Evolutionary conservation across 148 eudicot species (phyloP).

Genomic region (Cornus florida): DNA sequence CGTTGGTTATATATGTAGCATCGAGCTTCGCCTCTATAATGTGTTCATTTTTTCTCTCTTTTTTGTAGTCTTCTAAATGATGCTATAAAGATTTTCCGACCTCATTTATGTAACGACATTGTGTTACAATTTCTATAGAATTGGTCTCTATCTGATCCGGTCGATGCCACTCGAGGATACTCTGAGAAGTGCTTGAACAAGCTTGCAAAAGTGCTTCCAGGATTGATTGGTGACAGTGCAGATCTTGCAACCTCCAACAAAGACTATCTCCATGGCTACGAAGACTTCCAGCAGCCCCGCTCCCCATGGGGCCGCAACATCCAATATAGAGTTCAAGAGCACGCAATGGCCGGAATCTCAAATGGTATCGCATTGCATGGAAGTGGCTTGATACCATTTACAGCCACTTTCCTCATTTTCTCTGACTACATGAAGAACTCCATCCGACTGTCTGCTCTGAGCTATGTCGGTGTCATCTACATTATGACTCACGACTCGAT

Average conservation of each 20-base stretch:
- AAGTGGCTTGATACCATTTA: constrained; percentile 19
- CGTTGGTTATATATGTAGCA: no score
- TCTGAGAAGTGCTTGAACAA: constrained; percentile 22
- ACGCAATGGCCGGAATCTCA: constrained; percentile 26
- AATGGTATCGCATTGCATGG: constrained; percentile 25
- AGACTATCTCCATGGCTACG: constrained; percentile 11
- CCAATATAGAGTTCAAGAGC: constrained; percentile 19
- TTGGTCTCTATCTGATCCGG: constrained; percentile 24
- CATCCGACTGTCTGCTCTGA: constrained; percentile 15
- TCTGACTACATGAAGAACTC: constrained; percentile 27
- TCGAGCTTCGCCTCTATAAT: no score
- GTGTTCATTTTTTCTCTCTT: no score
- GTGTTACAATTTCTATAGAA: neutral
- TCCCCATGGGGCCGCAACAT: constrained; percentile 25
- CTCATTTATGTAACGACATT: neutral
- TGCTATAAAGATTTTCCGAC: neutral
- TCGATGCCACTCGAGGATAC: constrained; percentile 23
- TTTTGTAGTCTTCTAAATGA: no score
- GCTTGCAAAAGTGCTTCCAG: constrained; percentile 21
- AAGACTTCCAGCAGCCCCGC: constrained; percentile 20
- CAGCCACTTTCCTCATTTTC: constrained; percentile 23
- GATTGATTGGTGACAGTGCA: constrained; percentile 25
- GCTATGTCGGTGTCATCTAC: constrained; percentile 22
- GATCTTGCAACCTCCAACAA: constrained; percentile 24
- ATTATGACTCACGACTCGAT: constrained; percentile 24